These are phyloP conservation scores for Quercus ilex DNA, from an alignment of 306 rosid genomes.

Conservation along the genomic window DNA sequence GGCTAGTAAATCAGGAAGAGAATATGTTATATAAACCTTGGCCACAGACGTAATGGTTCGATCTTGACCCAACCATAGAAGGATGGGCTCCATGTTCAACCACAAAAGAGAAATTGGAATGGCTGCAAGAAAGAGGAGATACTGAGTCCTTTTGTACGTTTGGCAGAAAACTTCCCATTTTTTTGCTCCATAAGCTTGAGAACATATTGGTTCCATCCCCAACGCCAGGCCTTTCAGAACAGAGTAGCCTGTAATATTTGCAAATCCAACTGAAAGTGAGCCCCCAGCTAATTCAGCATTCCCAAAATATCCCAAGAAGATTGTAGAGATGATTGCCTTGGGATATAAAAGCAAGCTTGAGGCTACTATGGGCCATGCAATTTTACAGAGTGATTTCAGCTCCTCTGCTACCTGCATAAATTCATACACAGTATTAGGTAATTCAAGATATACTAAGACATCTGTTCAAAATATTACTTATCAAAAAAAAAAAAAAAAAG, in stretches of 20 bases:
- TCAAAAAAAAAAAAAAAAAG: background rate
- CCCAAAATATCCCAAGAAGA: conserved; percentile 9
- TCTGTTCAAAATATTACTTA: background rate
- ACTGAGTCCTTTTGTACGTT: background rate
- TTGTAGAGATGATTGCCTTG: background rate
- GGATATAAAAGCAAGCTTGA: background rate
- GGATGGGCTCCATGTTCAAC: conserved; percentile 6
- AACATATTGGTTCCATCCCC: conserved; percentile 7
- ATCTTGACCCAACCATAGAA: background rate
- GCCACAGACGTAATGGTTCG: background rate
- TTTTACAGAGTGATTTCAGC: background rate
- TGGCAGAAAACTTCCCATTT: conserved; percentile 1
- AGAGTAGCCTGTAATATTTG: conserved; percentile 7
- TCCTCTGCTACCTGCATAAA: conserved; percentile 3
- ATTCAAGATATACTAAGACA: background rate
- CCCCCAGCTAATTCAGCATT: background rate
- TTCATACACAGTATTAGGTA: background rate
- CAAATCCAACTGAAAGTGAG: conserved; percentile 2
- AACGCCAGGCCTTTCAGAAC: conserved; percentile 3
- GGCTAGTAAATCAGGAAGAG: conserved; percentile 3
- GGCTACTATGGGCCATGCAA: conserved; percentile 1
- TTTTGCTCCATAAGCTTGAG: conserved; percentile 3
- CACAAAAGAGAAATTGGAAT: background rate
- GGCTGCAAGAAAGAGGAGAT: background rate
- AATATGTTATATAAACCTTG: background rate